phyloP scores from a whole-genome alignment of 1,139 yeast species.

The Protomyces lactucae-debilis region DNA sequence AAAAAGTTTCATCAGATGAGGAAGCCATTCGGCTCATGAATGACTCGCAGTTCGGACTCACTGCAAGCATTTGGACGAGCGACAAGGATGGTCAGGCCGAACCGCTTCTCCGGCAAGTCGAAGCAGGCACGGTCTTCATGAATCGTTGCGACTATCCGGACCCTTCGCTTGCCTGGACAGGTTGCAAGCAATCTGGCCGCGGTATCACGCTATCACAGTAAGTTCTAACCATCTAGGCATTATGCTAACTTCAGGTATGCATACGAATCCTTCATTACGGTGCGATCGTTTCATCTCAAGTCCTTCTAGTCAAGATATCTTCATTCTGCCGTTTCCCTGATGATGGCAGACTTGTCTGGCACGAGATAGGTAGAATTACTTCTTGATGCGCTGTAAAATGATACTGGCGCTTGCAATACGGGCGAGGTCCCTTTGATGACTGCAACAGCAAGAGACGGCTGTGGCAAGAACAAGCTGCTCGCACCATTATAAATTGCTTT shows the following conservation, averaged over 20 bases:
- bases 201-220: slow-evolving; percentile 45
- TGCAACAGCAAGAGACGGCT: background rate
- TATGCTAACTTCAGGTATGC: background rate
- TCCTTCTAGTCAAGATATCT: background rate
- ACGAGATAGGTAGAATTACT: background rate
- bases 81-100: slow-evolving; percentile 62
- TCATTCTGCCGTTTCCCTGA: background rate
- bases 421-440: background rate
- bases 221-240: background rate
- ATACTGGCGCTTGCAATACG: background rate
- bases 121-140: slow-evolving; percentile 88
- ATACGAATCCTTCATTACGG: background rate
- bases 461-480: slow-evolving; percentile 9
- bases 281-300: background rate
- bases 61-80: slow-evolving; percentile 83
- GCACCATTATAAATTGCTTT: slow-evolving; percentile 3
- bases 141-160: slow-evolving; percentile 84
- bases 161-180: slow-evolving; percentile 76
- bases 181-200: slow-evolving; percentile 73
- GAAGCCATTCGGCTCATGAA: slow-evolving; percentile 79
- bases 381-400: background rate
- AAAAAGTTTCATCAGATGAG: slow-evolving; percentile 60
- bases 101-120: slow-evolving; percentile 39
- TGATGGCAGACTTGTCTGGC: background rate
- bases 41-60: slow-evolving; percentile 83